Evolutionary conservation across 2,329 filamentous ascomycete species (phyloP).

Genomic region (Corniculantispora saksenae): DNA sequence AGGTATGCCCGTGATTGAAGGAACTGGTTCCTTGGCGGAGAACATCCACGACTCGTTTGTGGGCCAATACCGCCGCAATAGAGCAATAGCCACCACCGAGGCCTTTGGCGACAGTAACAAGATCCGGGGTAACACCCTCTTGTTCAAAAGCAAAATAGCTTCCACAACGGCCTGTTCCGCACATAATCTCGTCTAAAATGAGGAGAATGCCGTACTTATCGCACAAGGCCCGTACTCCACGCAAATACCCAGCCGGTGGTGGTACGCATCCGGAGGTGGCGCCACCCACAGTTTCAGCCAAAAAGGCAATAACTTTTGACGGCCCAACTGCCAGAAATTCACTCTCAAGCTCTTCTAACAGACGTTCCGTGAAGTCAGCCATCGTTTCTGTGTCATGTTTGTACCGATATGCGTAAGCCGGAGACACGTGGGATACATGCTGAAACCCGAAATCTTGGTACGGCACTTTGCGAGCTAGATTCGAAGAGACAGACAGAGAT

Average conservation of each 20-base stretch:
- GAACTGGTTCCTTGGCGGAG: slow-evolving; percentile 48
- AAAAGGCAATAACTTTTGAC: slow-evolving; percentile 48
- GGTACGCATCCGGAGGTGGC: slow-evolving; percentile 54
- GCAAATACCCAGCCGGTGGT: slow-evolving; percentile 53
- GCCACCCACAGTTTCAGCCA: slow-evolving; percentile 52
- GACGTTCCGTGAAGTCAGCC: slow-evolving; percentile 39
- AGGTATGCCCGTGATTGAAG: slow-evolving; percentile 61
- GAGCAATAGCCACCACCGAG: slow-evolving; percentile 58
- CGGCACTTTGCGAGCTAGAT: slow-evolving; percentile 29
- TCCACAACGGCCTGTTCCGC: slow-evolving; percentile 59
- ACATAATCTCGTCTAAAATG: slow-evolving; percentile 68
- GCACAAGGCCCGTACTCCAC: slow-evolving; percentile 55
- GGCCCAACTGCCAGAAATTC: slow-evolving; percentile 49
- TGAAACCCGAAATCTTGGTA: slow-evolving; percentile 30
- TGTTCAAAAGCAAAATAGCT: slow-evolving; percentile 49
- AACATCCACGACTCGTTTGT: slow-evolving; percentile 48
- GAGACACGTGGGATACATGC: slow-evolving; percentile 30
- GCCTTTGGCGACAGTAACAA: slow-evolving; percentile 61
- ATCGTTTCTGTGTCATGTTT: slow-evolving; percentile 35
- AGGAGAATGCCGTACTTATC: slow-evolving; percentile 56
- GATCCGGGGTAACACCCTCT: slow-evolving; percentile 47
- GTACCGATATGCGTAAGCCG: slow-evolving; percentile 27
- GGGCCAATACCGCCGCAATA: slow-evolving; percentile 55
- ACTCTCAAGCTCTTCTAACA: slow-evolving; percentile 47
- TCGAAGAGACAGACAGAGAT: slow-evolving; percentile 41